Evolutionary conservation across 352 stramenopile species (phyloP).

Genomic region (Saprolegnia diclina): DNA sequence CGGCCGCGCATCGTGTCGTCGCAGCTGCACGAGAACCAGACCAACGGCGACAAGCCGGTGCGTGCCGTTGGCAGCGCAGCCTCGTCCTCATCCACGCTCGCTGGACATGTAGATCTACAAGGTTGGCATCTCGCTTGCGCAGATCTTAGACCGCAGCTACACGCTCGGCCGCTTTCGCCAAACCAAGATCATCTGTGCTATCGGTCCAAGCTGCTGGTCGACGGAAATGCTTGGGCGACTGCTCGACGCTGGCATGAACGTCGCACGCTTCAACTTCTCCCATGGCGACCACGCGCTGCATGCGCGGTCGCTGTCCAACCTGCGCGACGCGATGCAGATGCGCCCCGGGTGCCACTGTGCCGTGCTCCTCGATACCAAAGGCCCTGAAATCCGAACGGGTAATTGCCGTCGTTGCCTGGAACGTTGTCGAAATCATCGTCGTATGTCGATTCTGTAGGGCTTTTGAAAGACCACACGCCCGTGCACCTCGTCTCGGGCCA

Average conservation of each 20-base stretch:
- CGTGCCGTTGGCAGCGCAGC: background rate
- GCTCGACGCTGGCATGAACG: conserved; percentile 86
- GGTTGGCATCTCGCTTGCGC: conserved; percentile 58
- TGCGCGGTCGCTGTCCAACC: conserved; percentile 83
- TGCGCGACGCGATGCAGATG: conserved; percentile 65
- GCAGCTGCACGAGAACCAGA: conserved; percentile 14
- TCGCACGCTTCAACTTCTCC: conserved; percentile 99
- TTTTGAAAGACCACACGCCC: conserved; percentile 60
- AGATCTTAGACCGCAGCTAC: conserved; percentile 58
- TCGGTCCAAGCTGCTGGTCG: conserved; percentile 96
- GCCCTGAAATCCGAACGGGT: conserved; percentile 94
- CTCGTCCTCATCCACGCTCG: background rate
- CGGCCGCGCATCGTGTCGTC: conserved; percentile 18
- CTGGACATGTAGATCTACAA: conserved; percentile 27
- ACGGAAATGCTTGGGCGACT: conserved; percentile 89
- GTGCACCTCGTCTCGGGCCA: conserved; percentile 71
- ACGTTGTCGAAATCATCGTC: background rate
- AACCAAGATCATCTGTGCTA: conserved; percentile 99
- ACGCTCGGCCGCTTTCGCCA: conserved; percentile 51
- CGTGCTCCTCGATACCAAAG: conserved; percentile 96
- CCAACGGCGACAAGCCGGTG: conserved; percentile 16
- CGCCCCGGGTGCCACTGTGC: conserved; percentile 79
- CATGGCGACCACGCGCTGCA: conserved; percentile 96
- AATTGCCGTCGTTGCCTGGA: too few relatives aligned
- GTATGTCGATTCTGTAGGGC: conserved; percentile 27